phyloP scores from a whole-genome alignment of 257 asterid genomes.

The Solanum microdontum region DNA sequence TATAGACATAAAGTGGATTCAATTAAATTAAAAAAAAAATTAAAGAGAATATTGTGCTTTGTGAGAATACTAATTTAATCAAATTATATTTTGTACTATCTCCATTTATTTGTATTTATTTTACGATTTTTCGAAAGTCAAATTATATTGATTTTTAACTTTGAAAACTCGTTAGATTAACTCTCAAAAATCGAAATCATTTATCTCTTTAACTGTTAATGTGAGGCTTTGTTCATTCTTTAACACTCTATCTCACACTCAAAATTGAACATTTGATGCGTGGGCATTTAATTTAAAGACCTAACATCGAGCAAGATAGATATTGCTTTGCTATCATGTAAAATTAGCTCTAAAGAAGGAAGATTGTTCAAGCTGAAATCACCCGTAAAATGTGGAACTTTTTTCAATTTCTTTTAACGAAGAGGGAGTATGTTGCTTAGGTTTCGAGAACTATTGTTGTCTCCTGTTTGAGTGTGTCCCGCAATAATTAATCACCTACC shows the following conservation, averaged over 20 bases:
- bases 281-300: no score
- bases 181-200: accelerated
- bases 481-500: conserved; percentile 11
- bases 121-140: accelerated
- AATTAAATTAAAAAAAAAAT: not conserved
- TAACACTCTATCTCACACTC: accelerated
- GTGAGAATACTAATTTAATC: not conserved
- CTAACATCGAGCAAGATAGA: no score
- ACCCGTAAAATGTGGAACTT: no score
- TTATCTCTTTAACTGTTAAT: no score
- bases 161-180: no score
- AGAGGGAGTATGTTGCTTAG: not conserved
- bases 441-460: conserved; percentile 14
- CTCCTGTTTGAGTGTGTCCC: not conserved
- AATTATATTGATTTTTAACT: not conserved
- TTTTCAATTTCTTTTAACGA: not conserved
- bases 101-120: not conserved
- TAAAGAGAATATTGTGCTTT: not conserved
- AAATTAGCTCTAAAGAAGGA: no score
- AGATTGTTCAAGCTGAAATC: not conserved
- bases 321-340: no score
- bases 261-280: no score
- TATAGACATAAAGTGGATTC: not conserved
- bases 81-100: not conserved
- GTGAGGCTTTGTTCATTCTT: no score